phyloP scores from a whole-genome alignment of 2,329 filamentous ascomycete genomes.

The Aspergillus sojae region DNA sequence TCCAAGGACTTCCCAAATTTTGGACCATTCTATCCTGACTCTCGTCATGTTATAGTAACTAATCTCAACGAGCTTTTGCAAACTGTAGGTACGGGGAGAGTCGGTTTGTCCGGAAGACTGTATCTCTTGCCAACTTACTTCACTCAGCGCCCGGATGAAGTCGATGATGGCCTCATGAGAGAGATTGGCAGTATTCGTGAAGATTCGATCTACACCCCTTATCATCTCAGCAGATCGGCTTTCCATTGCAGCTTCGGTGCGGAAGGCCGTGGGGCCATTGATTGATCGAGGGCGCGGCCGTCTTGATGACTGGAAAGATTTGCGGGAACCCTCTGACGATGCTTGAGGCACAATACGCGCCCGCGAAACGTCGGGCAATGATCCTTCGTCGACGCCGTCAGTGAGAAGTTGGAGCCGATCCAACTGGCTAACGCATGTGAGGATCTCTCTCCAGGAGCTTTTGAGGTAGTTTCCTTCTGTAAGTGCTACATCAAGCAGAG shows the following conservation, averaged over 20 bases:
- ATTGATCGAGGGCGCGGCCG: constrained; percentile 51
- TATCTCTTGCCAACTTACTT: constrained; percentile 99
- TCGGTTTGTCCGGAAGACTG: constrained; percentile 96
- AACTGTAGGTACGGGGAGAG: constrained; percentile 90
- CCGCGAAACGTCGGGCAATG: constrained; percentile 88
- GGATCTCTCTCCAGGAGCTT: constrained; percentile 91
- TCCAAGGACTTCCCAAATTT: constrained; percentile 95
- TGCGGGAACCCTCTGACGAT: constrained; percentile 60
- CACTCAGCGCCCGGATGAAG: constrained; percentile 87
- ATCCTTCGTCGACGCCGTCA: constrained; percentile 88
- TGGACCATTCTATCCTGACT: constrained; percentile 97
- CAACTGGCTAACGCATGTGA: constrained; percentile 93
- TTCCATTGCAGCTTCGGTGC: constrained; percentile 84
- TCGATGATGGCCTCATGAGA: constrained; percentile 93
- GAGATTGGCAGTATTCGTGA: constrained; percentile 91
- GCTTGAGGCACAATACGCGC: constrained; percentile 69
- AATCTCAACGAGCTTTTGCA: constrained; percentile 98
- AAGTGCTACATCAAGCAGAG: constrained; percentile 86
- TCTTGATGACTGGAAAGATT: constrained; percentile 63
- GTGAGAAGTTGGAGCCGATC: constrained; percentile 94
- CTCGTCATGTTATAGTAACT: constrained; percentile 99
- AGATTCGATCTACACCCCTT: constrained; percentile 90
- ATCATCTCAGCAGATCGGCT: constrained; percentile 91
- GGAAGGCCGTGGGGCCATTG: constrained; percentile 58
- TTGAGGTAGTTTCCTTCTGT: constrained; percentile 88